A percentile compares a stretch with the other conserved stretches of the same genome.
phyloP scores from a whole-genome alignment of 768 basidiomycete genomes.

The Pleurotus pulmonarius region DNA sequence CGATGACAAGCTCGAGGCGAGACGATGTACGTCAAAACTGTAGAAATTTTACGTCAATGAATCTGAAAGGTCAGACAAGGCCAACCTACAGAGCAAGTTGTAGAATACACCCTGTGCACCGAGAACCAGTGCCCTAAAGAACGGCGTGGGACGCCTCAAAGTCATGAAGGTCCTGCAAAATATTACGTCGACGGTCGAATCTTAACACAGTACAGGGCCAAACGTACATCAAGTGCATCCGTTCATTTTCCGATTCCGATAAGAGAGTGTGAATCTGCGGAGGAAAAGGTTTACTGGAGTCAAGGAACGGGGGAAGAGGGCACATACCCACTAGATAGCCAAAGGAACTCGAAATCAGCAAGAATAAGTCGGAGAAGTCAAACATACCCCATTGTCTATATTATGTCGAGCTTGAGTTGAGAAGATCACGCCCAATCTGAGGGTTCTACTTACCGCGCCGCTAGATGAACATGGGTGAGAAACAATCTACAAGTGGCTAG shows the following conservation, averaged over 20 bases:
- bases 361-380: background rate
- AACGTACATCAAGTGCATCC: slow-evolving; percentile 88
- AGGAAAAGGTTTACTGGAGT: slow-evolving; percentile 34
- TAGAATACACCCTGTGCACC: slow-evolving; percentile 92
- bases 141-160: slow-evolving; percentile 70
- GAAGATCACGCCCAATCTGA: background rate
- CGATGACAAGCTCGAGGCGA: slow-evolving; percentile 80
- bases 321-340: background rate
- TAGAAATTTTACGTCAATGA: slow-evolving; percentile 10
- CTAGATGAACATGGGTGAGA: slow-evolving; percentile 21
- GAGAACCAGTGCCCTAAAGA: slow-evolving; percentile 81
- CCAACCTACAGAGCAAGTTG: slow-evolving; percentile 74
- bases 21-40: slow-evolving; percentile 76
- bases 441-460: slow-evolving; percentile 34
- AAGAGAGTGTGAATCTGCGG: slow-evolving; percentile 91
- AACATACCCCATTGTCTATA: slow-evolving; percentile 16
- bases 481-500: background rate
- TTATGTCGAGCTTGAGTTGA: too few species aligned
- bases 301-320: slow-evolving; percentile 22
- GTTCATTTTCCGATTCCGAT: slow-evolving; percentile 95
- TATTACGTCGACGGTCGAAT: slow-evolving; percentile 13
- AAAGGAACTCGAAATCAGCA: background rate
- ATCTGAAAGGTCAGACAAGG: slow-evolving; percentile 7
- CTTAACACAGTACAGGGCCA: background rate
- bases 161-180: slow-evolving; percentile 88